A percentile compares a stretch with the other conserved stretches of the same genome.
Evolutionary conservation across 768 basidiomycete species (phyloP).

Genomic region (Podaxis sp.): DNA sequence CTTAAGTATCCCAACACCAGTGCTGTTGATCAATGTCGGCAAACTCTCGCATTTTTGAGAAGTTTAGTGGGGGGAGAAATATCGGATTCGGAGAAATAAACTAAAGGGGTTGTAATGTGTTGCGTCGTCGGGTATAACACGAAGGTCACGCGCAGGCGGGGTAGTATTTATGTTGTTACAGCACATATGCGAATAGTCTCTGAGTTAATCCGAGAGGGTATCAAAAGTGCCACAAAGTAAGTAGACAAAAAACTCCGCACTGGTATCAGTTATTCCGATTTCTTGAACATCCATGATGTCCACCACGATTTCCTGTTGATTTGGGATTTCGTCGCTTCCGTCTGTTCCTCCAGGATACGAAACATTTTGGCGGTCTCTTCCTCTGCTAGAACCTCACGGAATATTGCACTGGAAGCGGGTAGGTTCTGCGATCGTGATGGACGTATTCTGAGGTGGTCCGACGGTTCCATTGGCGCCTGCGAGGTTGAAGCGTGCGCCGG

Average conservation of each 20-base stretch:
- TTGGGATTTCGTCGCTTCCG: constrained; percentile 40
- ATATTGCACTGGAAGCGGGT: constrained; percentile 60
- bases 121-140: not conserved
- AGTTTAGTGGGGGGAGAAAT: constrained; percentile 28
- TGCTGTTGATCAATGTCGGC: constrained; percentile 26
- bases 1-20: constrained; percentile 15
- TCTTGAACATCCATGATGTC: constrained; percentile 63
- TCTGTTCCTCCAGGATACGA: constrained; percentile 51
- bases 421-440: constrained; percentile 34
- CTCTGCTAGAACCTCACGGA: constrained; percentile 66
- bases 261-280: constrained; percentile 21
- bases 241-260: constrained; percentile 23
- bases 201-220: constrained; percentile 34
- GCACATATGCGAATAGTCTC: constrained; percentile 18
- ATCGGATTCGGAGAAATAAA: constrained; percentile 30
- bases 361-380: constrained; percentile 55
- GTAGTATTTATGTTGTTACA: constrained; percentile 6
- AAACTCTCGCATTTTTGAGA: constrained; percentile 24
- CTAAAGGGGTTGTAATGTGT: constrained; percentile 11
- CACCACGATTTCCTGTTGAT: constrained; percentile 49
- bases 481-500: constrained; percentile 30
- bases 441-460: constrained; percentile 6
- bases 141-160: constrained; percentile 11
- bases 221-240: constrained; percentile 22
- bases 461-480: constrained; percentile 28